A percentile compares a stretch with the other conserved stretches of the same genome.
These are phyloP conservation scores for Blepharisma undulans DNA, from an alignment of 169 alveolate genomes.

Conservation along the genomic window DNA sequence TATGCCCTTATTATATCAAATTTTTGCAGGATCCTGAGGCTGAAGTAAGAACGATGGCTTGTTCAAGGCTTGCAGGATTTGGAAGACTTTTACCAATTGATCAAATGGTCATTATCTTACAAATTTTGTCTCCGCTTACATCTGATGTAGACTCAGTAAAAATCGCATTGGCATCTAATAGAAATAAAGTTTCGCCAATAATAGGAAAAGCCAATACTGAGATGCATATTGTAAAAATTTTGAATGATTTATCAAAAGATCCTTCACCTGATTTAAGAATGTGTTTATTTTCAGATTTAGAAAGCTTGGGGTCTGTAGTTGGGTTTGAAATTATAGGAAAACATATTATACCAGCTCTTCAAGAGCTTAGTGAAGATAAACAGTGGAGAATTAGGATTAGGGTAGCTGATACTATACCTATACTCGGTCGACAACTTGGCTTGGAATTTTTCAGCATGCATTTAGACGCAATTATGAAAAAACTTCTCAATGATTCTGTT, in stretches of 20 bases:
- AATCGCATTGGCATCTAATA: slow-evolving; percentile 75
- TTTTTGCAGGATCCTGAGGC: slow-evolving; percentile 71
- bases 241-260: slow-evolving; percentile 75
- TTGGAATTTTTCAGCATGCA: slow-evolving; percentile 33
- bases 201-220: slow-evolving; percentile 69
- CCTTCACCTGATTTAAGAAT: slow-evolving; percentile 78
- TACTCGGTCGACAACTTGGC: slow-evolving; percentile 75
- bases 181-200: slow-evolving; percentile 67
- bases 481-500: neutral
- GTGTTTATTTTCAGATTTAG: slow-evolving; percentile 70
- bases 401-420: slow-evolving; percentile 75
- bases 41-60: slow-evolving; percentile 57
- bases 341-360: slow-evolving; percentile 79
- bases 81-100: slow-evolving; percentile 61
- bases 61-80: slow-evolving; percentile 58
- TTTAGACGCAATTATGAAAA: neutral
- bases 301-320: slow-evolving; percentile 64
- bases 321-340: slow-evolving; percentile 71
- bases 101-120: slow-evolving; percentile 64
- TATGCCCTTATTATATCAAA: slow-evolving; percentile 47
- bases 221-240: slow-evolving; percentile 75
- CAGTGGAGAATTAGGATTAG: slow-evolving; percentile 84
- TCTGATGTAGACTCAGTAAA: slow-evolving; percentile 72
- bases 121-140: slow-evolving; percentile 61
- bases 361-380: slow-evolving; percentile 78